Base-by-base conservation (phyloP, 2,329 filamentous ascomycete genomes). In the Aspergillaceae sp. region DNA sequence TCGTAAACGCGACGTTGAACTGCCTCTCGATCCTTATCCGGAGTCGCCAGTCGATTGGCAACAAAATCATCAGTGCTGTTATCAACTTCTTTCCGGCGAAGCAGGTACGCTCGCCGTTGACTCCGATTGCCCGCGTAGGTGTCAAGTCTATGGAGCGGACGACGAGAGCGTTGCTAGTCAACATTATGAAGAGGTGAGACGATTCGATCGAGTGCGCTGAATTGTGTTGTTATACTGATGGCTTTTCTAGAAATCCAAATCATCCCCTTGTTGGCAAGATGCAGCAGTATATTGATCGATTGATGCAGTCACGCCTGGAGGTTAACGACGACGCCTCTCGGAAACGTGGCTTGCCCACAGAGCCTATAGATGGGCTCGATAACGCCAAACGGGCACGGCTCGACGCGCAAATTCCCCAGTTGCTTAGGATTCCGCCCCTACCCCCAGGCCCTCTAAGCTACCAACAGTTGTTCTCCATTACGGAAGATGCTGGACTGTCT, bases 81-180 rank as follows among this genome's bases (percentile, higher is more conserved):
- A 75, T 98, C 54, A 89, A 82, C 64, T 98, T 96, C 75, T 95
- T 95, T 61, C 92, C 92, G 0, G 72, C 96, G 40, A 88, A 86
- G 66, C 78, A 87, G 53, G 87, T 86, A 47, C 84, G 80, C 57
- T 80, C 81, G 2, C 83, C 85, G 3, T 79, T 94, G 73, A 91
- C 86, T 0, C 78, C 87, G 2, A 87, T 83, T 61, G 78, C 80
- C 42, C 88, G 85, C 56, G 84, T 98, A 49, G 80, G 91, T 57
- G 78, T 94, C 50, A 88, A 84, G 67, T 97, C 91, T 4, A 92
- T 98, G 82, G 91, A 96, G 66, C 88, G 94, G 62, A 98, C 92
- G 27, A 86, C 86, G 3, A 80, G 89, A 57, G 82, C 89, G 55
- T 72, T 98, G 41, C 75, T 97, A 35, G 78, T 90, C 44, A 90